Percentiles rank a stretch among this genome's conserved stretches.
These are phyloP conservation scores for Agastache rugosa DNA, from an alignment of 257 asterid genomes.

Conservation along the genomic window DNA sequence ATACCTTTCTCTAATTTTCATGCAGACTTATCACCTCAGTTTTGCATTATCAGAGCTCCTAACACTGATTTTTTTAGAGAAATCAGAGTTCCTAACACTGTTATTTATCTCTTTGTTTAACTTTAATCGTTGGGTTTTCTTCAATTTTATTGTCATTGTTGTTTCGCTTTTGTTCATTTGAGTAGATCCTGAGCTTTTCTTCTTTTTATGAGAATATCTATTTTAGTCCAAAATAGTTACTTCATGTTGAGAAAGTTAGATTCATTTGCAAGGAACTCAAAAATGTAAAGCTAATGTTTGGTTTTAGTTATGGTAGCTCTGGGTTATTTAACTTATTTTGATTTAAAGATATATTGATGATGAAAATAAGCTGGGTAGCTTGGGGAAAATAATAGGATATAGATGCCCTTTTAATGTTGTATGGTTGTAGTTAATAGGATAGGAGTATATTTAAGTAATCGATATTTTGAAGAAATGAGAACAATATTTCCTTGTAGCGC, in stretches of 20 bases:
- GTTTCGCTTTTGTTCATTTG: too few relatives aligned
- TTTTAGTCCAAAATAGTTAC: slow-evolving; percentile 6
- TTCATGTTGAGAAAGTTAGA: neutral
- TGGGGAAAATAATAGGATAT: neutral
- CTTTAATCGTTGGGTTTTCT: neutral
- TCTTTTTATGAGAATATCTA: neutral
- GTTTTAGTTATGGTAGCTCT: neutral
- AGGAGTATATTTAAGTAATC: neutral
- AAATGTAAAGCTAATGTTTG: neutral
- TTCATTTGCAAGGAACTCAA: neutral
- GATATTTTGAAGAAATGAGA: neutral
- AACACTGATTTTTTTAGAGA: too few relatives aligned
- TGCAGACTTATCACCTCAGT: neutral
- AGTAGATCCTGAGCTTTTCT: neutral
- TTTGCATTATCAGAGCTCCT: neutral
- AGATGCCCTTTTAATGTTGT: neutral
- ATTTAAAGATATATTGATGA: neutral
- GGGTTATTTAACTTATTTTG: too few relatives aligned
- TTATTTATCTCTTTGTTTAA: too few relatives aligned
- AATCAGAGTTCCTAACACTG: neutral
- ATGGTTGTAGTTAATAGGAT: neutral
- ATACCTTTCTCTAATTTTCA: neutral
- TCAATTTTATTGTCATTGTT: neutral
- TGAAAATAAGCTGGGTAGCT: slow-evolving; percentile 11
- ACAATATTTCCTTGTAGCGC: neutral